A percentile compares a stretch with the other conserved stretches of the same genome.
These are phyloP conservation scores for Mucor lusitanicus DNA, from an alignment of 371 early-diverging fungal species.

Conservation along the genomic window DNA sequence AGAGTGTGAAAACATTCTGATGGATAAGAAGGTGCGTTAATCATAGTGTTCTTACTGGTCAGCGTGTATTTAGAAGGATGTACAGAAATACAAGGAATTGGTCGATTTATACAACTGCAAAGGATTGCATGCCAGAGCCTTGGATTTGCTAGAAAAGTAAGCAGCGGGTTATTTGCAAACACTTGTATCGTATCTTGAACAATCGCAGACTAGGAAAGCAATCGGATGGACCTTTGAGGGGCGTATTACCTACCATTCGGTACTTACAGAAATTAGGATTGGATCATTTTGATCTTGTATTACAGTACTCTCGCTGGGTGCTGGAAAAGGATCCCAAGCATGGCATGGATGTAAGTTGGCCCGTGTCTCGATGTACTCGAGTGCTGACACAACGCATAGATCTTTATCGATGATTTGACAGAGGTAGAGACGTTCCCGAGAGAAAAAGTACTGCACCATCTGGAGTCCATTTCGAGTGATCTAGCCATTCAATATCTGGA, in stretches of 20 bases:
- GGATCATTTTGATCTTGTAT: slow-evolving; percentile 77
- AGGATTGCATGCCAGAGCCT: slow-evolving; percentile 83
- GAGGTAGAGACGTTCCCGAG: slow-evolving; percentile 60
- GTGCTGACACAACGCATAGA: slow-evolving; percentile 33
- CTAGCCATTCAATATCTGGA: slow-evolving; percentile 78
- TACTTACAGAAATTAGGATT: slow-evolving; percentile 79
- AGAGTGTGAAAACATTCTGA: slow-evolving; percentile 77
- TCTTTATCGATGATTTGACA: slow-evolving; percentile 76
- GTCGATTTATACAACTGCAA: slow-evolving; percentile 91
- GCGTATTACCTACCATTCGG: slow-evolving; percentile 66
- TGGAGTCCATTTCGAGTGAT: slow-evolving; percentile 63
- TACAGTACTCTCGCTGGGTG: slow-evolving; percentile 81
- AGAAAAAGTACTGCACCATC: slow-evolving; percentile 53
- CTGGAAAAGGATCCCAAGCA: slow-evolving; percentile 65
- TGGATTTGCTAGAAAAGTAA: slow-evolving; percentile 71
- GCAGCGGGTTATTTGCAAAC: slow-evolving; percentile 15
- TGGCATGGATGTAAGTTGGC: slow-evolving; percentile 73
- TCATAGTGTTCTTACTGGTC: not conserved
- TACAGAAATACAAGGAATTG: slow-evolving; percentile 78
- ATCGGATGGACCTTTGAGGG: slow-evolving; percentile 58
- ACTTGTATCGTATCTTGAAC: not conserved
- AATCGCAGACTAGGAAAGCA: slow-evolving; percentile 48
- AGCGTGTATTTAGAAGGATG: not conserved
- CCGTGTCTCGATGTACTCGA: not conserved
- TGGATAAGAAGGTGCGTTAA: slow-evolving; percentile 59